phyloP scores from a whole-genome alignment of 106 monocot species.

The Phalaenopsis aphrodite region DNA sequence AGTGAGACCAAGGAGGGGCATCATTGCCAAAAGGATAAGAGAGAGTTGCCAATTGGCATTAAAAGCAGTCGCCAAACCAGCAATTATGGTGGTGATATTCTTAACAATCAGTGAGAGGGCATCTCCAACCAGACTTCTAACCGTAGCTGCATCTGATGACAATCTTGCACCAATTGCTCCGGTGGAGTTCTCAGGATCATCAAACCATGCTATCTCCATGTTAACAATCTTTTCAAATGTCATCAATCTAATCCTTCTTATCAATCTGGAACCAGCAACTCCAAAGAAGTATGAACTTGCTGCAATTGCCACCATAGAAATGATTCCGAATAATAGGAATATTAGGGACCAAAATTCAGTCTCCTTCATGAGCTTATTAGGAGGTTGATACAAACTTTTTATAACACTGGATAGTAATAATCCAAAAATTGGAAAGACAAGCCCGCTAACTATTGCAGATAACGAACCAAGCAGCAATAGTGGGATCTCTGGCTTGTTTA shows the following conservation, averaged over 20 bases:
- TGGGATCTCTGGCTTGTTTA: slow-evolving; percentile 31
- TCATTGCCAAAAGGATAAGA: slow-evolving; percentile 23
- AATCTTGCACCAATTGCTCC: slow-evolving; percentile 45
- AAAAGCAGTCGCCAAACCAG: slow-evolving; percentile 34
- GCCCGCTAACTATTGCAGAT: slow-evolving; percentile 12
- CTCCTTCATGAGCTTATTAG: slow-evolving; percentile 17
- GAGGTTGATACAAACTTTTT: slow-evolving; percentile 24
- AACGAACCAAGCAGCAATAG: slow-evolving; percentile 17
- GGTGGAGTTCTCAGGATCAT: slow-evolving; percentile 25
- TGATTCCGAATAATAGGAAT: slow-evolving; percentile 8
- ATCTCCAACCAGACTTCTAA: slow-evolving; percentile 45
- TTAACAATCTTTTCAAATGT: slow-evolving; percentile 7
- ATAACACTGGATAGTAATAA: slow-evolving; percentile 16
- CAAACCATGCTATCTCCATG: slow-evolving; percentile 41
- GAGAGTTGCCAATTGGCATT: slow-evolving; percentile 42
- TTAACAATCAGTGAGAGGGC: slow-evolving; percentile 27
- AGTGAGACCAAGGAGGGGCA: slow-evolving; percentile 37
- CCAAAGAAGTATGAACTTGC: background rate
- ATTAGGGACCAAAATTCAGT: slow-evolving; percentile 22
- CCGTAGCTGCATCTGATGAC: slow-evolving; percentile 39
- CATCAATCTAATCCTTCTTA: slow-evolving; percentile 7
- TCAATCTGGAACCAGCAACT: slow-evolving; percentile 7
- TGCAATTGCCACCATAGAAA: background rate
- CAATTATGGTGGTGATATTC: slow-evolving; percentile 18
- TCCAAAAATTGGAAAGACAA: slow-evolving; percentile 21